A percentile compares a stretch with the other conserved stretches of the same genome.
Evolutionary conservation across 345 rosid species (phyloP).

Genomic region (Aquilaria yunnanensis): DNA sequence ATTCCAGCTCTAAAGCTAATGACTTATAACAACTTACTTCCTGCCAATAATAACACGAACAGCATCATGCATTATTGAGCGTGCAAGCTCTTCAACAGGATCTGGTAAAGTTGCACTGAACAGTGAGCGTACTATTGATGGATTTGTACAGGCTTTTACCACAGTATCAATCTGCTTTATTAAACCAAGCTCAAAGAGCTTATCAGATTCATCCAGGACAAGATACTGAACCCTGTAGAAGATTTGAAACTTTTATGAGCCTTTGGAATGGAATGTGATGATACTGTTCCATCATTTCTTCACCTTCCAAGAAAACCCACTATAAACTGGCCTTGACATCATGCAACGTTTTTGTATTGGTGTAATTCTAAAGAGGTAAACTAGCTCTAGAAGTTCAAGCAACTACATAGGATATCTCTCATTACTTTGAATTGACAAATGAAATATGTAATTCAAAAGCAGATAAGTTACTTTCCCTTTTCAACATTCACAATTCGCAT

Average conservation of each 20-base stretch:
- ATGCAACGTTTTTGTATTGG: too few species aligned
- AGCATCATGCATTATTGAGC: constrained; percentile 93
- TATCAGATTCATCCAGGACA: constrained; percentile 96
- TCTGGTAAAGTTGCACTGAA: constrained; percentile 99
- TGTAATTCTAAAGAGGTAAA: too few species aligned
- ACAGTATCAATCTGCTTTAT: constrained; percentile 85
- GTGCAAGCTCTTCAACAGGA: constrained; percentile 91
- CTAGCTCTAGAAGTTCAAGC: not conserved
- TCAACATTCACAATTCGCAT: too few species aligned
- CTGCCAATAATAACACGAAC: constrained; percentile 88
- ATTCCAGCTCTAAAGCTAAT: not conserved
- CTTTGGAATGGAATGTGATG: not conserved
- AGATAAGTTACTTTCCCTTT: too few species aligned
- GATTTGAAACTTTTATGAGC: constrained; percentile 3
- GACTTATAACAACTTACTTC: constrained; percentile 46
- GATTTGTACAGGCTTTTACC: constrained; percentile 90
- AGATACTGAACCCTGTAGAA: constrained; percentile 80
- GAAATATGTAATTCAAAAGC: too few species aligned
- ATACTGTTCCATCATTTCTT: not conserved
- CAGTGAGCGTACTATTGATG: constrained; percentile 70
- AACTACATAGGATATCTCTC: too few species aligned
- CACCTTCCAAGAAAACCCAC: constrained; percentile 1
- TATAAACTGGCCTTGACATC: too few species aligned
- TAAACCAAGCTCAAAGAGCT: constrained; percentile 88
- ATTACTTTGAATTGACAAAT: too few species aligned